A percentile compares a stretch with the other conserved stretches of the same genome.
phyloP scores from a whole-genome alignment of 2,329 filamentous ascomycete species.

The Botryotinia globosa region DNA sequence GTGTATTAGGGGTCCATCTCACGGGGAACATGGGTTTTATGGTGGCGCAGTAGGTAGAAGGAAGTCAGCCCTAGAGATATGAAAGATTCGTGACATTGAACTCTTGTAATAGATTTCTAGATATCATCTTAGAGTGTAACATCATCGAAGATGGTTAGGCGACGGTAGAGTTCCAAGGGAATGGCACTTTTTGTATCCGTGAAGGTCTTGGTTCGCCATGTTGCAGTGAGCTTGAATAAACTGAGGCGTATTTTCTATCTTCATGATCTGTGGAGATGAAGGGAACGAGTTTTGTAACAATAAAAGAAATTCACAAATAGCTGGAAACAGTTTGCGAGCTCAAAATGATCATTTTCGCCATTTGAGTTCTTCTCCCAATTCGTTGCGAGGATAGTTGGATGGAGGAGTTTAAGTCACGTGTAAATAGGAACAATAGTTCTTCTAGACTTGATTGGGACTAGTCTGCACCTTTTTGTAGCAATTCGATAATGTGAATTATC shows the following conservation, averaged over 20 bases:
- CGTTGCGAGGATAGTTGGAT: background rate
- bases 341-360: background rate
- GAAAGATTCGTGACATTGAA: background rate
- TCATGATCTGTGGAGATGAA: background rate
- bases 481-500: too few species aligned
- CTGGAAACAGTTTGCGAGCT: background rate
- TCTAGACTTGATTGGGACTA: background rate
- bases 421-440: too few species aligned
- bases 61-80: background rate
- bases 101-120: background rate
- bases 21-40: background rate
- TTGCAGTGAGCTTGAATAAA: background rate
- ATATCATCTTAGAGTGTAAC: background rate
- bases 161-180: background rate
- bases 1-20: background rate
- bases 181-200: background rate
- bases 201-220: background rate
- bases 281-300: background rate
- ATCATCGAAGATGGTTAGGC: background rate
- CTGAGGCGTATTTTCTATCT: background rate
- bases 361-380: background rate
- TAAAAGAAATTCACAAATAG: background rate
- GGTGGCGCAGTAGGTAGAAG: slow-evolving; percentile 7
- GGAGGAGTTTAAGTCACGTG: background rate
- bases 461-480: too few species aligned